Evolutionary conservation across 2,329 filamentous ascomycete species (phyloP), one percentile per base, ranked within the genome.

Genomic region (Trichophyton benhamiae): DNA sequence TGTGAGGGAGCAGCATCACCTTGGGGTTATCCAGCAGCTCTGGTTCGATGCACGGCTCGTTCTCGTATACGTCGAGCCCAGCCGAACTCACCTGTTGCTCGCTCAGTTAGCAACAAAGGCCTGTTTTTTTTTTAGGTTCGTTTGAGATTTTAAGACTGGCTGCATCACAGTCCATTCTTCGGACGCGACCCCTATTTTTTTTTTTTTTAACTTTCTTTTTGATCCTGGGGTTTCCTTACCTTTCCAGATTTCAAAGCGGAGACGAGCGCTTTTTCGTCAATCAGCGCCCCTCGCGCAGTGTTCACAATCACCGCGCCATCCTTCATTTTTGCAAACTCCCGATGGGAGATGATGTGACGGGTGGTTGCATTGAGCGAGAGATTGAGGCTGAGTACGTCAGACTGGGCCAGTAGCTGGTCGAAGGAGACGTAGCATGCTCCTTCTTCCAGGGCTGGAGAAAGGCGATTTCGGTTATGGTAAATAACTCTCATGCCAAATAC

Each of bases 1-100:
- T 79, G 66, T 85, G 83, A 44, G 83, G 83, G 64, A 84, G 68
- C 65, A 85, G 66, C 66, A 84, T 80, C n/a, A 75, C 74, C 46
- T 70, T 71, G 3, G 73, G 71, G 65, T 76, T 77, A 55, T 72
- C 72, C 25, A 78, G 65, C 46, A 79, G 68, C 0, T 79, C 82
- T 0, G 75, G 73, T 64, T 84, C 72, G 41, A 78, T 69, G 22
- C 70, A 67, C 2, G 77, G 77, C 66, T 79, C 77, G 22, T 77
- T 72, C 65, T 79, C 77, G 60, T 77, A 79, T 8, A 79, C 77
- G 63, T 79, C 77, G 59, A 79, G 64, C 42, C 77, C 76, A 17
- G 72, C 76, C 22, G 76, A 76, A 55, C 70, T 66, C 22, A 78
- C 75, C 74, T 69, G 57, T 20, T 38, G 36, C 48, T 20, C 33